A percentile compares a stretch with the other conserved stretches of the same genome.
phyloP scores from a whole-genome alignment of 23 red algal species.

The Gracilaria domingensis region DNA sequence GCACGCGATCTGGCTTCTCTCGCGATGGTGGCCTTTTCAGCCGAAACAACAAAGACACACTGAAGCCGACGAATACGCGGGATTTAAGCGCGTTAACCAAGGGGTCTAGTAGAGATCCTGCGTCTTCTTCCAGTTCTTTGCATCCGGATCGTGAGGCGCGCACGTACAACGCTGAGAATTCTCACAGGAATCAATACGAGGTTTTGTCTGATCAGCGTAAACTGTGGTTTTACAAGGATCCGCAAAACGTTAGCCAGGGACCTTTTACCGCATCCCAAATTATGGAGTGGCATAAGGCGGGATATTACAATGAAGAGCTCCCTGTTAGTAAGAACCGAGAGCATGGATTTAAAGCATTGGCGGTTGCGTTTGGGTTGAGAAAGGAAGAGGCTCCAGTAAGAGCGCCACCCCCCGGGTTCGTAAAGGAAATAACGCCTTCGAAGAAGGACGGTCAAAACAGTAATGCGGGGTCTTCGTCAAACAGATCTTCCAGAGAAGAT shows the following conservation, averaged over 20 bases:
- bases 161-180: neutral
- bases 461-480: neutral
- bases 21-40: conserved; percentile 60
- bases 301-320: conserved; percentile 85
- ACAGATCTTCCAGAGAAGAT: conserved; percentile 26
- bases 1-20: conserved; percentile 46
- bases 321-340: conserved; percentile 59
- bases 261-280: conserved; percentile 77
- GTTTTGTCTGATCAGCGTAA: conserved; percentile 43
- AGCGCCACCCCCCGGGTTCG: conserved; percentile 68
- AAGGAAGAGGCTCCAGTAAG: conserved; percentile 36
- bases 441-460: neutral
- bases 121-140: conserved; percentile 17
- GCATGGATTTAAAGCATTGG: conserved; percentile 67
- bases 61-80: conserved; percentile 71
- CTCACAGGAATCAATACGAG: conserved; percentile 46
- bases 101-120: conserved; percentile 68
- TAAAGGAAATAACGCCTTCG: conserved; percentile 16
- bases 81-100: conserved; percentile 70
- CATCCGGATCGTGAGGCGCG: conserved; percentile 44
- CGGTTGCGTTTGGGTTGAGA: conserved; percentile 71
- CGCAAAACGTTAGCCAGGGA: conserved; percentile 74
- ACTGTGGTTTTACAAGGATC: conserved; percentile 79
- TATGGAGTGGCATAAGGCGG: conserved; percentile 77
- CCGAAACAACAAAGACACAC: conserved; percentile 56